Conservation (phyloP, 2,329 filamentous ascomycete genomes). For the Chaetomium olivaceum region DNA sequence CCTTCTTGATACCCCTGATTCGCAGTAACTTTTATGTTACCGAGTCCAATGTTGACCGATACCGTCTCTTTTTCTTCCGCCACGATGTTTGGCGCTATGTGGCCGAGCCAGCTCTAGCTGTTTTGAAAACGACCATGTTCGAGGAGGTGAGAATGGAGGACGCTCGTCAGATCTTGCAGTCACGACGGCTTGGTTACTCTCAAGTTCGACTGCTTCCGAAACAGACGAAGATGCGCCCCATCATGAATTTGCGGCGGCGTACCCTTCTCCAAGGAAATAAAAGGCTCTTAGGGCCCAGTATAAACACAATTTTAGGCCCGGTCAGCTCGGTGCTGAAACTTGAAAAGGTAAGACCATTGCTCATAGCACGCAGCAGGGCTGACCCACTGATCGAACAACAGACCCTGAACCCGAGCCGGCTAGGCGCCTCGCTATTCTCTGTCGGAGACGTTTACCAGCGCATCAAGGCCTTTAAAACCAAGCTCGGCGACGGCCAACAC, state of each 20-base stretch:
- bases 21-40: conserved; percentile 92
- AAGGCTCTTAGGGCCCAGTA: conserved; percentile 60
- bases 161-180: conserved; percentile 59
- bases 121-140: conserved; percentile 72
- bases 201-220: conserved; percentile 84
- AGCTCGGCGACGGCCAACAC: conserved; percentile 42
- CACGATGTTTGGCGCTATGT: conserved; percentile 87
- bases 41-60: conserved; percentile 78
- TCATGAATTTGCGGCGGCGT: conserved; percentile 79
- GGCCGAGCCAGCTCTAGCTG: conserved; percentile 68
- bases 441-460: conserved; percentile 76
- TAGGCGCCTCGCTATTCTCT: conserved; percentile 82
- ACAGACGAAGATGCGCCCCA: conserved; percentile 70
- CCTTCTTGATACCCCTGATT: conserved; percentile 81
- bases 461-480: conserved; percentile 67
- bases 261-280: conserved; percentile 53
- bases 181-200: conserved; percentile 71
- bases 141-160: conserved; percentile 67
- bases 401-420: conserved; percentile 53
- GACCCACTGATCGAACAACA: conserved; percentile 32
- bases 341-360: conserved; percentile 61
- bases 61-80: conserved; percentile 87
- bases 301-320: conserved; percentile 65
- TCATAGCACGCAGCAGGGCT: background rate
- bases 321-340: conserved; percentile 75